These are phyloP conservation scores for Penicillium occitanis DNA, from an alignment of 2,329 filamentous ascomycete species.

Conservation along the genomic window DNA sequence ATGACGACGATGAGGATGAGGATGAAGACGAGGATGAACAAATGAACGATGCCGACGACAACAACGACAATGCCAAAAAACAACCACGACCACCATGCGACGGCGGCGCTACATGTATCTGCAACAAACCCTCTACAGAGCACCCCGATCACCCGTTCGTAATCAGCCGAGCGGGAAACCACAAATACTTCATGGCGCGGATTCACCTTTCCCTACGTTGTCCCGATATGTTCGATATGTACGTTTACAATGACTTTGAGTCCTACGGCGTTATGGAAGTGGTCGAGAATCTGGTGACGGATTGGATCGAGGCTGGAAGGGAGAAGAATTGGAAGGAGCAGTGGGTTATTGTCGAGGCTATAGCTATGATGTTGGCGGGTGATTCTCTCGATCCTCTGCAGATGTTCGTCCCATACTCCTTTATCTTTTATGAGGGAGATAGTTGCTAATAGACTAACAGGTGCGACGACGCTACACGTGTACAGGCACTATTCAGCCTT, in stretches of 20 bases:
- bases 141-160: background rate
- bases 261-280: constrained; percentile 46
- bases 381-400: constrained; percentile 26
- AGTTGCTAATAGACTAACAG: background rate
- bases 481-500: background rate
- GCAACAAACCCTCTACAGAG: background rate
- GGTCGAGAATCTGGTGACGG: constrained; percentile 45
- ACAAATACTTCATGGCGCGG: background rate
- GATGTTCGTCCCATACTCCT: background rate
- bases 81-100: background rate
- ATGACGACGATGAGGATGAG: background rate
- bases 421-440: too few species aligned
- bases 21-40: background rate
- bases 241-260: constrained; percentile 47
- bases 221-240: constrained; percentile 45
- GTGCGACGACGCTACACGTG: background rate
- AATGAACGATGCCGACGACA: background rate
- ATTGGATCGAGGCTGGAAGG: constrained; percentile 39
- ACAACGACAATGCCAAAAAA: background rate
- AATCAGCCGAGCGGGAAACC: background rate
- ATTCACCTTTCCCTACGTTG: constrained; percentile 25
- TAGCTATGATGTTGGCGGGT: constrained; percentile 33
- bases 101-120: background rate
- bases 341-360: constrained; percentile 45
- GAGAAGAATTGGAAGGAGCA: constrained; percentile 39